Conservation (phyloP, 2,329 filamentous ascomycete genomes). For the Basipetospora sp. region DNA sequence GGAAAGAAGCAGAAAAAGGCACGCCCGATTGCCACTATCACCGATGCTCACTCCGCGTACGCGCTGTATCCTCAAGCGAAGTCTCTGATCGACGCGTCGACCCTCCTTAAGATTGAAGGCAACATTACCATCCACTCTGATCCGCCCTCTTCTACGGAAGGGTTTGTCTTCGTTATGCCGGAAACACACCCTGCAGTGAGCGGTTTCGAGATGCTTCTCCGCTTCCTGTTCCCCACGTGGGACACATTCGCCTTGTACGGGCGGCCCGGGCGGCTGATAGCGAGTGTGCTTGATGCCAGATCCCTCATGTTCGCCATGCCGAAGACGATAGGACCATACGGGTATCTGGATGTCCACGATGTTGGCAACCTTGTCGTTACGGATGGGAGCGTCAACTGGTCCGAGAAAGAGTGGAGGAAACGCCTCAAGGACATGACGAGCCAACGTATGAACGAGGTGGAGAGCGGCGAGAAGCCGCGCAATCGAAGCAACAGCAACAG, state of each 20-base stretch:
- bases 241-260: conserved; percentile 88
- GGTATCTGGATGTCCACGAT: conserved; percentile 80
- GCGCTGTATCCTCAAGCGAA: conserved; percentile 93
- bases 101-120: conserved; percentile 84
- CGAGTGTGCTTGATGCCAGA: conserved; percentile 70
- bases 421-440: conserved; percentile 79
- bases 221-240: conserved; percentile 84
- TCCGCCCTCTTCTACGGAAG: conserved; percentile 65
- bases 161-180: conserved; percentile 96
- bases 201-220: conserved; percentile 88
- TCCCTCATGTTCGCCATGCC: conserved; percentile 99
- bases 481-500: conserved; percentile 43
- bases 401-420: conserved; percentile 77
- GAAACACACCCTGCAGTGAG: conserved; percentile 82
- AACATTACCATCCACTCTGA: conserved; percentile 74
- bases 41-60: conserved; percentile 80
- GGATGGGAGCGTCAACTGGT: conserved; percentile 61
- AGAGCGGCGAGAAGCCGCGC: conserved; percentile 27
- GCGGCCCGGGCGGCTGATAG: conserved; percentile 69
- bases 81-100: conserved; percentile 84
- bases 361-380: conserved; percentile 67
- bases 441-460: conserved; percentile 55
- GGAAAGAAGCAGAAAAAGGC: conserved; percentile 83
- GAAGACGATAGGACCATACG: conserved; percentile 61
- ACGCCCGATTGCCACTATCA: conserved; percentile 78